Evolutionary conservation across 192 early-diverging fungal species (phyloP).

Genomic region (Mortierella hygrophila): DNA sequence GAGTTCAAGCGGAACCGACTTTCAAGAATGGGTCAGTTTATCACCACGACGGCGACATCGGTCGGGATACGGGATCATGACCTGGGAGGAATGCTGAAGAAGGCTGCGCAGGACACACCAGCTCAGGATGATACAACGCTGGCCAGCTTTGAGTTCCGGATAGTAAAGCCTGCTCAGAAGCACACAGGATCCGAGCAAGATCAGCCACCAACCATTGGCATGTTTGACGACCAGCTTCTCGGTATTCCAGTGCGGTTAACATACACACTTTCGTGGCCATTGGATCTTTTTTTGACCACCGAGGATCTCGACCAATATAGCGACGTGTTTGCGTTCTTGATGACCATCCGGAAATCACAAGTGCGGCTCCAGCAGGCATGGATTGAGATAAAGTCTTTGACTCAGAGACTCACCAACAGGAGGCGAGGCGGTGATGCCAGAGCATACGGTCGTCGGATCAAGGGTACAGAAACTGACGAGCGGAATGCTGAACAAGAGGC

Average conservation of each 20-base stretch:
- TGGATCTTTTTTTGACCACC: conserved; percentile 74
- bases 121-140: conserved; percentile 35
- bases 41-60: conserved; percentile 13
- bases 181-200: neutral
- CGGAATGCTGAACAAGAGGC: conserved; percentile 26
- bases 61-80: conserved; percentile 49
- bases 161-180: neutral
- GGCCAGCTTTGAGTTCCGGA: conserved; percentile 25
- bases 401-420: conserved; percentile 30
- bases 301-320: conserved; percentile 73
- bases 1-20: conserved; percentile 54
- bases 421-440: conserved; percentile 20
- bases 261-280: conserved; percentile 75
- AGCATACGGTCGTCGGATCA: conserved; percentile 5
- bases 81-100: conserved; percentile 24
- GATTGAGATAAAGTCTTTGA: conserved; percentile 59
- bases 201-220: neutral
- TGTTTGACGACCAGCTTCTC: conserved; percentile 66
- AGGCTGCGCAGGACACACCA: conserved; percentile 34
- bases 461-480: neutral
- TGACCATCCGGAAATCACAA: conserved; percentile 69
- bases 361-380: conserved; percentile 61
- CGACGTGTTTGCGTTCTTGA: conserved; percentile 71
- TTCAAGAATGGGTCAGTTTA: conserved; percentile 37
- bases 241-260: conserved; percentile 65